Conservation (phyloP, 345 rosid species). For the Eucalyptus rudis region DNA sequence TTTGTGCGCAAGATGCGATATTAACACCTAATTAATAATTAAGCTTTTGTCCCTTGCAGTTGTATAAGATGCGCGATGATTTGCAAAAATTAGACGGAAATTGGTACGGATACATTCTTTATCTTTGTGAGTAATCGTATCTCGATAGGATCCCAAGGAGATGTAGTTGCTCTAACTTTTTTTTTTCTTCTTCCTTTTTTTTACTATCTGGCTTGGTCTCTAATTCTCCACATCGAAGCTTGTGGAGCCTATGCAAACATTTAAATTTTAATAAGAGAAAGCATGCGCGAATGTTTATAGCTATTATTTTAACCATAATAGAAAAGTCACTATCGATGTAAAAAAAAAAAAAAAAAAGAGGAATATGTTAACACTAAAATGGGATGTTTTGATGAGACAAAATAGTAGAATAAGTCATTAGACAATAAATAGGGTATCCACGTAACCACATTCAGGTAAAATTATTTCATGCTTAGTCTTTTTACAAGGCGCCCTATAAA, state of each 20-base stretch:
- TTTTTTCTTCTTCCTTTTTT: fast-evolving
- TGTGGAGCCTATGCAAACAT: not conserved
- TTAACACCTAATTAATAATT: fast-evolving
- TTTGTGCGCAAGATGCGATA: fast-evolving
- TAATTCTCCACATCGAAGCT: not conserved
- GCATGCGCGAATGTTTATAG: fast-evolving
- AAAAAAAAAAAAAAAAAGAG: not conserved
- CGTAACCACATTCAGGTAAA: not conserved
- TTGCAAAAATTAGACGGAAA: not conserved
- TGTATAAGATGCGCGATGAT: not conserved
- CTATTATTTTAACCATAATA: not conserved
- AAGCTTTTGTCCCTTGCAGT: not conserved
- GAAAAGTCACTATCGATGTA: not conserved
- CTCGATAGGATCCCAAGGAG: not conserved
- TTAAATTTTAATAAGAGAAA: not conserved
- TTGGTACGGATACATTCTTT: fast-evolving
- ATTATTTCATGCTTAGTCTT: not conserved
- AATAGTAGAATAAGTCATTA: not conserved
- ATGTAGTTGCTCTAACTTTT: not conserved
- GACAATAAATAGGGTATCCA: not conserved
- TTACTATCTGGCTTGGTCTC: not conserved
- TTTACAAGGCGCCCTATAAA: not conserved
- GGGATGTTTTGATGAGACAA: not conserved
- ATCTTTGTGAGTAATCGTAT: not conserved
- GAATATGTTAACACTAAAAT: not conserved